Evolutionary conservation across 2,329 filamentous ascomycete genomes (phyloP).

Genomic region (Sclerotinia sclerotiorum): DNA sequence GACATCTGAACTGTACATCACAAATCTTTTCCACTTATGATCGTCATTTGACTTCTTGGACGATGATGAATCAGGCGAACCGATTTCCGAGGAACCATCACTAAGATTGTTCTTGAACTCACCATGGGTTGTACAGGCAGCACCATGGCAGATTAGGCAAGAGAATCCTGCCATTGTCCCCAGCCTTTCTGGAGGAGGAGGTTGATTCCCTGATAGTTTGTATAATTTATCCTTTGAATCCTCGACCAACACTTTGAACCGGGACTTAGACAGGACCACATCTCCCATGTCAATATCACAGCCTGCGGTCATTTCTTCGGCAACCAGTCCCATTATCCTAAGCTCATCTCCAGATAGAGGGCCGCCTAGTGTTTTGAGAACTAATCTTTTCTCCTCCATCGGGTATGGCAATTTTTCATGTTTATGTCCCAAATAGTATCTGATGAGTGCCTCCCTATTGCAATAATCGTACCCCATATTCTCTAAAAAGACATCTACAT

Average conservation of each 20-base stretch:
- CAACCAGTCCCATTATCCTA: conserved; percentile 25
- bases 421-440: conserved; percentile 28
- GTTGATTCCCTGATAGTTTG: background rate
- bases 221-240: conserved; percentile 8
- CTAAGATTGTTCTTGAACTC: conserved; percentile 29
- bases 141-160: conserved; percentile 38
- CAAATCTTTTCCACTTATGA: conserved; percentile 26
- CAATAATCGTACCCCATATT: conserved; percentile 26
- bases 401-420: conserved; percentile 20
- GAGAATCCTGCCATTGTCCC: conserved; percentile 33
- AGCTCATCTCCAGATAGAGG: conserved; percentile 9
- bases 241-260: conserved; percentile 34
- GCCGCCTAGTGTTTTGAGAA: conserved; percentile 25
- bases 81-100: conserved; percentile 22
- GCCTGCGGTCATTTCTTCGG: conserved; percentile 27
- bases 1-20: conserved; percentile 30
- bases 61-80: conserved; percentile 1
- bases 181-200: conserved; percentile 24
- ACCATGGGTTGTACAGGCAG: conserved; percentile 39
- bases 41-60: conserved; percentile 25
- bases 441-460: conserved; percentile 26
- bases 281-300: conserved; percentile 28
- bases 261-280: conserved; percentile 29
- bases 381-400: conserved; percentile 21
- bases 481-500: conserved; percentile 30